Percentiles rank a stretch among this genome's conserved stretches.
These are phyloP conservation scores for Aspergillus leporis DNA, from an alignment of 495 filamentous ascomycete species.

Conservation along the genomic window DNA sequence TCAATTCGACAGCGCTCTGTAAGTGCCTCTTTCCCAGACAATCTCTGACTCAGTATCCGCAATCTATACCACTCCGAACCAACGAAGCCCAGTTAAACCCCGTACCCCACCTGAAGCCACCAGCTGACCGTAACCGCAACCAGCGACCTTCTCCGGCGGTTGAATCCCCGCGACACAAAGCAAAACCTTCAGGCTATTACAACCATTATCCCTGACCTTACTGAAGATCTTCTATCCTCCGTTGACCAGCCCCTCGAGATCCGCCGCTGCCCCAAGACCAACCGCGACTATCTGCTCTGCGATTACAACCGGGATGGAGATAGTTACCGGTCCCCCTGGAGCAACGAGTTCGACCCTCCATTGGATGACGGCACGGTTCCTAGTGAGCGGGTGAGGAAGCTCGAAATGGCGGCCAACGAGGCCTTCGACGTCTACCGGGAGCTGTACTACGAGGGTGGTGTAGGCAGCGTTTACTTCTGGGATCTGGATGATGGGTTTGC, in stretches of 20 bases:
- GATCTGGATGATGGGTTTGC: constrained; percentile 98
- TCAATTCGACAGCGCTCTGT: constrained; percentile 67
- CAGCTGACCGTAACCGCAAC: constrained; percentile 30
- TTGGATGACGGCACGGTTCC: constrained; percentile 77
- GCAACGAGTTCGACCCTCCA: constrained; percentile 94
- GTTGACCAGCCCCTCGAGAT: constrained; percentile 93
- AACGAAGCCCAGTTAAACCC: constrained; percentile 15
- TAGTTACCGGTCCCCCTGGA: constrained; percentile 95
- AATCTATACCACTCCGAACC: not conserved
- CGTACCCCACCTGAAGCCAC: constrained; percentile 26
- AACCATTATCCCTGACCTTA: constrained; percentile 81
- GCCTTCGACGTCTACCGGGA: constrained; percentile 97
- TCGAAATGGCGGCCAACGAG: constrained; percentile 92
- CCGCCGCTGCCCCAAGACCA: constrained; percentile 80
- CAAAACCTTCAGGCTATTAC: constrained; percentile 83
- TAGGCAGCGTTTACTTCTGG: constrained; percentile 96
- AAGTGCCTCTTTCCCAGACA: constrained; percentile 25
- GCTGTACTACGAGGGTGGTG: constrained; percentile 96
- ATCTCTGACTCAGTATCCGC: not conserved
- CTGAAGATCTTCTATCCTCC: constrained; percentile 95
- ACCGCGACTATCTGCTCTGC: constrained; percentile 95
- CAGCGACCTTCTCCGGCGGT: constrained; percentile 96
- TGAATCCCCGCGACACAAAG: constrained; percentile 89
- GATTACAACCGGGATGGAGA: constrained; percentile 99
- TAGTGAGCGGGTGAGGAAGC: constrained; percentile 83